Percentiles rank a stretch among this genome's conserved stretches.
Evolutionary conservation across 495 filamentous ascomycete species (phyloP).

Genomic region (Letharia columbiana): DNA sequence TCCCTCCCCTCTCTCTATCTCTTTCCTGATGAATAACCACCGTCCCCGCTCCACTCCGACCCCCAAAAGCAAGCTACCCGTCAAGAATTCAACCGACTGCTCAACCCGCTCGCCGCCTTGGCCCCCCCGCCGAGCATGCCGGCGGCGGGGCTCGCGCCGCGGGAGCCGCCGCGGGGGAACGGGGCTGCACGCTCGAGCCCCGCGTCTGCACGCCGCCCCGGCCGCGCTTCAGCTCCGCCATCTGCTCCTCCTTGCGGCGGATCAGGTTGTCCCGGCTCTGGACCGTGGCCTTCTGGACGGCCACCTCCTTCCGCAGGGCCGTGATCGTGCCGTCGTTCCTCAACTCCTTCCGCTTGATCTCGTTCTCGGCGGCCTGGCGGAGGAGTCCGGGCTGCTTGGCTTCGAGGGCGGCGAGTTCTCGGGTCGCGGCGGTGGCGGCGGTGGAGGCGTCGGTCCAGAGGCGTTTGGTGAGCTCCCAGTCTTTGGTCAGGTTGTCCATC

Average conservation of each 20-base stretch:
- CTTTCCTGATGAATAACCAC: background rate
- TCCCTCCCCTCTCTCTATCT: background rate
- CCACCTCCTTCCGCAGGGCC: slow-evolving; percentile 31
- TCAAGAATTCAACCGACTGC: slow-evolving; percentile 4
- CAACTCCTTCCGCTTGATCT: slow-evolving; percentile 10
- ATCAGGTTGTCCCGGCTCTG: slow-evolving; percentile 41
- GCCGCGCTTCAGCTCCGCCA: slow-evolving; percentile 48
- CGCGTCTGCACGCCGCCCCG: slow-evolving; percentile 22
- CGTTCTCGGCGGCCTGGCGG: background rate
- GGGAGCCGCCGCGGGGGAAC: slow-evolving; percentile 20
- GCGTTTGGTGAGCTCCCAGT: slow-evolving; percentile 26
- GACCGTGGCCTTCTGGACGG: slow-evolving; percentile 41
- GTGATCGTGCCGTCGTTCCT: slow-evolving; percentile 25
- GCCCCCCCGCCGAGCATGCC: slow-evolving; percentile 15
- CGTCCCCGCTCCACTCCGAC: no score
- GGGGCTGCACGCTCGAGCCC: slow-evolving; percentile 22
- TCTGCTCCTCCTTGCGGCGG: slow-evolving; percentile 51
- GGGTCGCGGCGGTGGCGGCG: background rate
- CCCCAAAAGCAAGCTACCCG: background rate
- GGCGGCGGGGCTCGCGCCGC: slow-evolving; percentile 24
- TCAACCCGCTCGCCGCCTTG: slow-evolving; percentile 9
- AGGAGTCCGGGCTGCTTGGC: background rate
- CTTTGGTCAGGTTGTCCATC: slow-evolving; percentile 32
- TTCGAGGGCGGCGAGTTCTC: background rate
- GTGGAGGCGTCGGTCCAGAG: slow-evolving; percentile 7